Base-by-base conservation (phyloP, 495 filamentous ascomycete species). In the Friedmanniomyces simplex region DNA sequence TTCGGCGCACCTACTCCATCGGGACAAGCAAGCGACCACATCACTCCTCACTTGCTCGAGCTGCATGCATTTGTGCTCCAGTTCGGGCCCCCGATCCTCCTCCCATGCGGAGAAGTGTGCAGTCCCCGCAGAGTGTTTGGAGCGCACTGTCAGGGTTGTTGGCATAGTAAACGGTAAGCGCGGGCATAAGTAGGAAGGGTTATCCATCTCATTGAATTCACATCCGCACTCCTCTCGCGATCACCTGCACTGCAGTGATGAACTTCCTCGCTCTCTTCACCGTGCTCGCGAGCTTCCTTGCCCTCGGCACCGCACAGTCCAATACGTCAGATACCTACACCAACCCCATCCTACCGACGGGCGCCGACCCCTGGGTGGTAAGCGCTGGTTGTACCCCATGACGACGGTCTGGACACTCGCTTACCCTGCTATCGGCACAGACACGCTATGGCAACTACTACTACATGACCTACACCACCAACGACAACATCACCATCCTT, bases 401-500 rank as follows among this genome's bases (percentile, higher is more conserved):
- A 32, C 28, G 28, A 32, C 28, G 28, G 3, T 32, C 3, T 10
- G 10, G 4, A 32, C 28, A 10, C 28, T 32, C 10, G 28, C 28
- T 32, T 10, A 32, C 28, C 28, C 28, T 32, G 28, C 3, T 32
- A 32, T 32, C 28, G 28, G 28, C 10, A 32, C 10, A 32, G 28
- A 62, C 61, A 12, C 61, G 52, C 13, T 57, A 66, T 47, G 57
- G 63, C 39, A 60, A 52, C 16, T 67, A 58, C 45, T 68, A 70
- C 50, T 68, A 67, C 54, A 56, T 68, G 62, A 64, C 63, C 6
- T 67, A 67, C 51, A 64, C 64, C 2, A 67, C 64, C 13, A 66
- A 59, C 47, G 54, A 60, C 59, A 61, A 68, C 39, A 64, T 70
- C 46, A 67, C 65, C 2, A 48, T 70, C 24, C 43, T 64, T 0